These are phyloP conservation scores for Colletotrichum simmondsii DNA, from an alignment of 2,329 filamentous ascomycete genomes.

Conservation along the genomic window DNA sequence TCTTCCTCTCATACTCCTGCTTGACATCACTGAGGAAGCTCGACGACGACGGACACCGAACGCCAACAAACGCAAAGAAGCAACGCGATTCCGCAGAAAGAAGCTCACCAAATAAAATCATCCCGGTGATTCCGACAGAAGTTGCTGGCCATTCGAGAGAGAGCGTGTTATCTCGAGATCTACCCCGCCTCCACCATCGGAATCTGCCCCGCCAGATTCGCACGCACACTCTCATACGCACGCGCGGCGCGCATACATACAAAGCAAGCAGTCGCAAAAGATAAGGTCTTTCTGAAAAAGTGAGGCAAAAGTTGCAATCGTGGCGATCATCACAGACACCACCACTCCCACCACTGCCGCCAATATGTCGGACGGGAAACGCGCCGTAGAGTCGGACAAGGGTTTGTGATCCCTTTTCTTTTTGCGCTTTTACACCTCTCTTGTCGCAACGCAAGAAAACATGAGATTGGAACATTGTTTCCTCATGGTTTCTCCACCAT, in stretches of 20 bases:
- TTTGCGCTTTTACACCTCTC: not conserved
- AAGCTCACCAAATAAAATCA: not conserved
- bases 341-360: not conserved
- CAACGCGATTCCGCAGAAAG: not conserved
- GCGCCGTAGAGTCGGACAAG: conserved; percentile 52
- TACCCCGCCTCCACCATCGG: conserved; percentile 33
- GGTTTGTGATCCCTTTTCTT: conserved; percentile 38
- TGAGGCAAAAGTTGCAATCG: conserved; percentile 3
- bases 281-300: not conserved
- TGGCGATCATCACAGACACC: not conserved
- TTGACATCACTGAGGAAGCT: not conserved
- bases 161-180: not conserved
- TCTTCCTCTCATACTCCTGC: not conserved
- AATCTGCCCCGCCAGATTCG: conserved; percentile 22
- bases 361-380: conserved; percentile 39
- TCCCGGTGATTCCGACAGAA: not conserved
- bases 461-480: not conserved
- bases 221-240: conserved; percentile 1
- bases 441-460: not conserved
- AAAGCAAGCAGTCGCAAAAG: not conserved
- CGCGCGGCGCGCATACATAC: not conserved
- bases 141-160: not conserved
- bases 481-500: not conserved
- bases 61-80: not conserved
- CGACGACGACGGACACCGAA: not conserved